These are phyloP conservation scores for Fagus sylvatica DNA, from an alignment of 306 rosid genomes.

Conservation along the genomic window DNA sequence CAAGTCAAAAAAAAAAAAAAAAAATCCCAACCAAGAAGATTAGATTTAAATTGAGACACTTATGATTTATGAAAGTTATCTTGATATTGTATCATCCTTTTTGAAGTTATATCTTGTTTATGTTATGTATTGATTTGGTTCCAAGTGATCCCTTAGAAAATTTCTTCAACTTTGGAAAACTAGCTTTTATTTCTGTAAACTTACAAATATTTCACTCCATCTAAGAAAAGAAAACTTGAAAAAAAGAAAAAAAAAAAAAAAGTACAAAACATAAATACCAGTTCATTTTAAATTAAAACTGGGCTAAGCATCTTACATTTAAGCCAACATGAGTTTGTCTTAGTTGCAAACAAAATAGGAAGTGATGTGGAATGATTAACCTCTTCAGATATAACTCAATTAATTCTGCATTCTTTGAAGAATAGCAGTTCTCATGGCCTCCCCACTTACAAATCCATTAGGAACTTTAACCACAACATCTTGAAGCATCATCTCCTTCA, in stretches of 20 bases:
- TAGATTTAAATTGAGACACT: no score
- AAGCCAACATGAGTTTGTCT: neutral
- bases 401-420: slow-evolving; percentile 19
- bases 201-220: neutral
- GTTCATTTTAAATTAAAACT: neutral
- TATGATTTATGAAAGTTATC: no score
- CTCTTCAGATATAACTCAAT: neutral
- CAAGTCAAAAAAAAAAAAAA: no score
- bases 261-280: neutral
- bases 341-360: neutral
- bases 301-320: neutral
- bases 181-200: neutral
- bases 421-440: slow-evolving; percentile 42
- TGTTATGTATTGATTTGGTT: neutral
- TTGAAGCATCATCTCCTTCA: slow-evolving; percentile 62
- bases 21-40: no score
- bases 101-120: no score
- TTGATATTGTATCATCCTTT: no score
- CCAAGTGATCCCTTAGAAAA: neutral
- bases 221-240: neutral
- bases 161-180: neutral
- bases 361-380: neutral
- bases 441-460: slow-evolving; percentile 32
- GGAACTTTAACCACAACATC: slow-evolving; percentile 59
- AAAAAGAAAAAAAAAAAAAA: neutral